Percentiles rank a stretch among this genome's conserved stretches.
Conservation (phyloP, 2,329 filamentous ascomycete genomes). For the Nemania abortiva region DNA sequence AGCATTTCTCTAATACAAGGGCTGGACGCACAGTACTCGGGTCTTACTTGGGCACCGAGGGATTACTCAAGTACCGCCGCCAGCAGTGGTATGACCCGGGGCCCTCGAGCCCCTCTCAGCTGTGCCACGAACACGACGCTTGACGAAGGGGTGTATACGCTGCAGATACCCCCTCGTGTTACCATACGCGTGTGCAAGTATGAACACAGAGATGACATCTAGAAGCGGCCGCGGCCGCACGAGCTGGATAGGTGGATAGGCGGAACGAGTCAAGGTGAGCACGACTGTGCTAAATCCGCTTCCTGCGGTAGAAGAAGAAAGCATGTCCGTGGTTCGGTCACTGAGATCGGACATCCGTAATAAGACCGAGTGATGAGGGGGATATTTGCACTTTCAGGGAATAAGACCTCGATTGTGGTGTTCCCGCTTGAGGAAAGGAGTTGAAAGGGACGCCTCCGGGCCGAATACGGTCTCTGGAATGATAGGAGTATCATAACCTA, state of each 20-base stretch:
- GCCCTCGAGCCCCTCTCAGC: neutral
- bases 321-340: neutral
- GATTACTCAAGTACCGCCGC: neutral
- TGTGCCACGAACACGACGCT: constrained; percentile 6
- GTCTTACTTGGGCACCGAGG: neutral
- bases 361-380: neutral
- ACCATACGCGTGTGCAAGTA: neutral
- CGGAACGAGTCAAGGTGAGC: neutral
- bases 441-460: neutral
- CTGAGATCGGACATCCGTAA: constrained; percentile 8
- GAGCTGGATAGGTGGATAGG: too few relatives aligned
- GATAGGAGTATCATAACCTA: neutral
- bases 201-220: neutral
- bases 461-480: neutral
- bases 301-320: neutral
- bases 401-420: neutral
- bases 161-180: neutral
- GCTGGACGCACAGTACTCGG: neutral
- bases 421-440: neutral
- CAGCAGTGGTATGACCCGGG: neutral
- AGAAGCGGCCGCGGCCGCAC: neutral
- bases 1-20: neutral
- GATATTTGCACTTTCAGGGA: neutral
- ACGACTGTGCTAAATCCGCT: neutral
- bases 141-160: constrained; percentile 4